Percentiles rank a stretch among this genome's conserved stretches.
Evolutionary conservation across 176 grass and related monocot genomes (phyloP).

Genomic region (bread wheat (Triticum aestivum)): DNA sequence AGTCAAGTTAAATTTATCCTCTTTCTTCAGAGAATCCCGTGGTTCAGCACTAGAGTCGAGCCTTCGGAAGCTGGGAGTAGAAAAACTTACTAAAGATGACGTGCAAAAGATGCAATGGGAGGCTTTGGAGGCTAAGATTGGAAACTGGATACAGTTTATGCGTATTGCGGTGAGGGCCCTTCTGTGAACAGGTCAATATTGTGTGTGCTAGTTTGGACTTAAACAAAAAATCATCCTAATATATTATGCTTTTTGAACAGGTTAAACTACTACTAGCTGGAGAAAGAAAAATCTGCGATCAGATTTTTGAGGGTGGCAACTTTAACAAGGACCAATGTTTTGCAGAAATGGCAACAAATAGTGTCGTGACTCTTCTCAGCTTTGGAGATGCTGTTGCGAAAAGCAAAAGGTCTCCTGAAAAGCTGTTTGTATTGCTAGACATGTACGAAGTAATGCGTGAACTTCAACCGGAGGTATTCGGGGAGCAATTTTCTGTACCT

Average conservation of each 20-base stretch:
- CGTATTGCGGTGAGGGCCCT: conserved; percentile 66
- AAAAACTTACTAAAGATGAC: conserved; percentile 89
- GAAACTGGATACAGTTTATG: conserved; percentile 96
- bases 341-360: conserved; percentile 71
- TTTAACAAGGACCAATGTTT: conserved; percentile 83
- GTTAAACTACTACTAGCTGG: conserved; percentile 83
- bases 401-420: conserved; percentile 97
- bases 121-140: conserved; percentile 92
- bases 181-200: not conserved
- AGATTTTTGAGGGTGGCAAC: conserved; percentile 74
- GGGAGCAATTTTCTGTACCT: conserved; percentile 5
- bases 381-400: conserved; percentile 96
- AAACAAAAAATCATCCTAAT: conserved; percentile 7
- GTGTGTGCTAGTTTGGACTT: conserved; percentile 17
- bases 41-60: conserved; percentile 68
- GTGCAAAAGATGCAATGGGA: conserved; percentile 98
- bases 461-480: conserved; percentile 79
- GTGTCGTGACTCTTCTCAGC: conserved; percentile 75
- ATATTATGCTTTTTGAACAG: conserved; percentile 43
- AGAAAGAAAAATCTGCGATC: conserved; percentile 86
- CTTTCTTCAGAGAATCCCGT: conserved; percentile 62
- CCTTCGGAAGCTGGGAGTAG: conserved; percentile 79
- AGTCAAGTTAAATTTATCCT: conserved; percentile 8
- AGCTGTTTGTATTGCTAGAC: conserved; percentile 86
- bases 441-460: conserved; percentile 98